These are phyloP conservation scores for Collariella sp. DNA, from an alignment of 495 filamentous ascomycete species.

Conservation along the genomic window DNA sequence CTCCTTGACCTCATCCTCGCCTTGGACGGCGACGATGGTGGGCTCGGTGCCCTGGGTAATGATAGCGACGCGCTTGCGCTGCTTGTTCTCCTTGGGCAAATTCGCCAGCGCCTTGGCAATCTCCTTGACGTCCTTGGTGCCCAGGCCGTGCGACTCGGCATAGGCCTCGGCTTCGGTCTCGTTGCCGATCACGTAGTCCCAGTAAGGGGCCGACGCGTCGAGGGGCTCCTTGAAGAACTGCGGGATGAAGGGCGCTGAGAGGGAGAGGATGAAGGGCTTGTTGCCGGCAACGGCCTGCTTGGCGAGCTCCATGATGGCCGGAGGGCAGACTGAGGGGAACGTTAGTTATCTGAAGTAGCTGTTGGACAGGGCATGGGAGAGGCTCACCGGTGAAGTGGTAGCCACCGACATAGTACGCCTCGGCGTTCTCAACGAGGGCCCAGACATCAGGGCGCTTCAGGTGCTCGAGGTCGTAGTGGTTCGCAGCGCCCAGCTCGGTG, in stretches of 20 bases:
- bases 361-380: background rate
- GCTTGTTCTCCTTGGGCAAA: constrained; percentile 82
- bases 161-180: constrained; percentile 87
- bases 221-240: constrained; percentile 97
- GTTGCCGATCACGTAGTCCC: constrained; percentile 95
- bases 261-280: constrained; percentile 83
- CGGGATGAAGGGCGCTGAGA: constrained; percentile 90
- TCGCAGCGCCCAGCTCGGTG: constrained; percentile 93
- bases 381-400: constrained; percentile 51
- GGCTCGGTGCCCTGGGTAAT: constrained; percentile 90
- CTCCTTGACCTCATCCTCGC: constrained; percentile 60
- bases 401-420: constrained; percentile 86
- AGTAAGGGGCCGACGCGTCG: constrained; percentile 75
- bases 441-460: constrained; percentile 86
- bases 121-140: constrained; percentile 66
- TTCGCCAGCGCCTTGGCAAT: constrained; percentile 79
- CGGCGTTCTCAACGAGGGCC: constrained; percentile 77
- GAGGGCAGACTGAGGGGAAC: constrained; percentile 71
- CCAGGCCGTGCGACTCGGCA: constrained; percentile 68
- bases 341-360: background rate
- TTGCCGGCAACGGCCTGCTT: constrained; percentile 81
- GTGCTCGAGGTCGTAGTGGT: constrained; percentile 92
- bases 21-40: constrained; percentile 69
- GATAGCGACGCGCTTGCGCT: constrained; percentile 70
- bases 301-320: constrained; percentile 77